A percentile compares a stretch with the other conserved stretches of the same genome.
Evolutionary conservation across 345 rosid genomes (phyloP).

Genomic region (Aegle marmelos): DNA sequence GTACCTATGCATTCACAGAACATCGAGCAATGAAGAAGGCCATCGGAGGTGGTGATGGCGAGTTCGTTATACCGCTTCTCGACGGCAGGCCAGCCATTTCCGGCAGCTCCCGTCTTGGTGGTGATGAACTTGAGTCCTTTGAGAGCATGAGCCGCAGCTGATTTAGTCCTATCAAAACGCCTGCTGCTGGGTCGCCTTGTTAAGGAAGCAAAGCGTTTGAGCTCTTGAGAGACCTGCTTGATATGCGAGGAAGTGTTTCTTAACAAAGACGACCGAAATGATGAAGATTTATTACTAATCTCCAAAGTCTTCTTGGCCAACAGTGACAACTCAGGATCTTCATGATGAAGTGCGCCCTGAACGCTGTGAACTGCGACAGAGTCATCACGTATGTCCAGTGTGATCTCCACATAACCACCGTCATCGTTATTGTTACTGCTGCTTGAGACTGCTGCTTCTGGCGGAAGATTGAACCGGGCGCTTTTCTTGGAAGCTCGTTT

Average conservation of each 20-base stretch:
- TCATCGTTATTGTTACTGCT: slow-evolving; percentile 15
- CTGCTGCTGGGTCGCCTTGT: slow-evolving; percentile 45
- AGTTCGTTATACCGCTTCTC: slow-evolving; percentile 59
- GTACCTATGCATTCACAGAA: slow-evolving; percentile 88
- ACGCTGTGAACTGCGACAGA: slow-evolving; percentile 89
- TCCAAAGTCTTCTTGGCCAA: slow-evolving; percentile 69
- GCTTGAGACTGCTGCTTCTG: slow-evolving; percentile 14
- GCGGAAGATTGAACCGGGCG: slow-evolving; percentile 72
- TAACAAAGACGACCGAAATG: slow-evolving; percentile 46
- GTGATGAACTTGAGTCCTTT: slow-evolving; percentile 87
- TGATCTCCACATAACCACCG: slow-evolving; percentile 65
- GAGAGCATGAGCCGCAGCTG: slow-evolving; percentile 73
- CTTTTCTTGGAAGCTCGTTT: slow-evolving; percentile 71
- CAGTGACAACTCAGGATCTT: slow-evolving; percentile 70
- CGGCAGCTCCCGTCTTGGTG: slow-evolving; percentile 44
- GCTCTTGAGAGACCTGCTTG: slow-evolving; percentile 79
- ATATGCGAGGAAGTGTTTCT: slow-evolving; percentile 62
- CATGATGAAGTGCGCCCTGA: slow-evolving; percentile 34
- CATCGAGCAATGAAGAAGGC: slow-evolving; percentile 53
- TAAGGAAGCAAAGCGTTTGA: slow-evolving; percentile 53
- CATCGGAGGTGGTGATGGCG: slow-evolving; percentile 41
- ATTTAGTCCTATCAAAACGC: slow-evolving; percentile 61
- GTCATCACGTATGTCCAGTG: slow-evolving; percentile 74
- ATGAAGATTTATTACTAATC: slow-evolving; percentile 29
- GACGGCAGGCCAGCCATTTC: slow-evolving; percentile 64